Conservation (phyloP, 2,329 filamentous ascomycete genomes). For the Tolypocladium inflatum region DNA sequence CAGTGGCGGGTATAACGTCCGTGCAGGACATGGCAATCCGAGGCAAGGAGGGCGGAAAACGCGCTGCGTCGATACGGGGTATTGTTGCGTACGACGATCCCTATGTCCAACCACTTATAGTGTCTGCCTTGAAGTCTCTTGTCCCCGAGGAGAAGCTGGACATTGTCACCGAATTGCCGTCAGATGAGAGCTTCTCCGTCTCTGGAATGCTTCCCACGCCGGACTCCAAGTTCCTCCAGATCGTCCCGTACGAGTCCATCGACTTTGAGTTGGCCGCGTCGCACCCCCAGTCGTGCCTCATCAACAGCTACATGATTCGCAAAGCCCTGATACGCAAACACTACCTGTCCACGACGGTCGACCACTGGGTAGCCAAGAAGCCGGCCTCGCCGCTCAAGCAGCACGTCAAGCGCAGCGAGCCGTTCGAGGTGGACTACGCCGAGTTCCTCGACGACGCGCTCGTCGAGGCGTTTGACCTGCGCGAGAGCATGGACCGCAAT, state of each 20-base stretch:
- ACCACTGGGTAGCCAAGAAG: constrained; percentile 79
- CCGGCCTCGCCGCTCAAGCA: constrained; percentile 57
- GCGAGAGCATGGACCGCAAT: constrained; percentile 68
- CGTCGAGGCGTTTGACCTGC: constrained; percentile 79
- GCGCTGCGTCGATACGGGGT: constrained; percentile 40
- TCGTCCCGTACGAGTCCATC: constrained; percentile 76
- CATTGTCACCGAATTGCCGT: constrained; percentile 37
- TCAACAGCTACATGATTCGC: constrained; percentile 90
- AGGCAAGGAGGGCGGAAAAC: constrained; percentile 7
- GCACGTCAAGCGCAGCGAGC: constrained; percentile 69
- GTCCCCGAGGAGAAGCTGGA: constrained; percentile 47
- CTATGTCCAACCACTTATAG: constrained; percentile 82
- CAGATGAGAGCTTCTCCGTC: constrained; percentile 25
- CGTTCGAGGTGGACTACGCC: constrained; percentile 92
- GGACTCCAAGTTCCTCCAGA: constrained; percentile 55
- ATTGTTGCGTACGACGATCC: constrained; percentile 75
- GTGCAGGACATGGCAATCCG: constrained; percentile 11
- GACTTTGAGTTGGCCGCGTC: constrained; percentile 69
- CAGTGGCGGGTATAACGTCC: constrained; percentile 4
- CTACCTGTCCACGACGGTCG: constrained; percentile 75
- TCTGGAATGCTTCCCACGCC: constrained; percentile 22
- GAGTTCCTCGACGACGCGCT: constrained; percentile 94
- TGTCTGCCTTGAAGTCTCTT: constrained; percentile 56
- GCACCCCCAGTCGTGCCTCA: constrained; percentile 52
- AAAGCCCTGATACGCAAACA: constrained; percentile 97